Conservation (phyloP, 2,329 filamentous ascomycete genomes). For the Dothistroma septosporum region DNA sequence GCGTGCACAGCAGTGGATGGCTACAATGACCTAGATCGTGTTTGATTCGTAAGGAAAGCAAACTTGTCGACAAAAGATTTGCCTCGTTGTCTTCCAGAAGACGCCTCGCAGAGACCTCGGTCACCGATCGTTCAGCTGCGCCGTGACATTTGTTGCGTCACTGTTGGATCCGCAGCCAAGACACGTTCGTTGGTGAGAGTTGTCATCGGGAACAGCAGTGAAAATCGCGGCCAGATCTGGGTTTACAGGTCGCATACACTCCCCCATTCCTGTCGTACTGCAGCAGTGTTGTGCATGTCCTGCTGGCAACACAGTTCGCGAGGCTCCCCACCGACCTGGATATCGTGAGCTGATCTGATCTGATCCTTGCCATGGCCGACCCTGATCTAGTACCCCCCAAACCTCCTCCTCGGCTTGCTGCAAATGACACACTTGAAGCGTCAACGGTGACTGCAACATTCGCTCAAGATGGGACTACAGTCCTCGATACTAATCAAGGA, state of each 20-base stretch:
- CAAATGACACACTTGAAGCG: slow-evolving; percentile 23
- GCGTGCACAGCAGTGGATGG: neutral
- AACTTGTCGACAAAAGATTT: neutral
- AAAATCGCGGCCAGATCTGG: neutral
- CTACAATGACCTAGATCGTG: no score
- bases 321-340: neutral
- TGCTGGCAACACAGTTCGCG: neutral
- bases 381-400: neutral
- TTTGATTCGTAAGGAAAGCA: no score
- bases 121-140: neutral
- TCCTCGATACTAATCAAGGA: slow-evolving; percentile 11
- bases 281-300: neutral
- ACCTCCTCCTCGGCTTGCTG: neutral
- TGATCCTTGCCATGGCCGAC: slow-evolving; percentile 2
- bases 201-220: neutral
- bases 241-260: neutral
- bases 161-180: neutral
- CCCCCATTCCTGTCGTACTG: slow-evolving; percentile 1
- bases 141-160: neutral
- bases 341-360: neutral
- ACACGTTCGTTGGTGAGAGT: neutral
- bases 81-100: neutral
- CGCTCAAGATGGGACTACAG: slow-evolving; percentile 16
- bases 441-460: slow-evolving; percentile 20
- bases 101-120: neutral